phyloP scores from a whole-genome alignment of 2,329 filamentous ascomycete genomes.

The Blumeria graminis region DNA sequence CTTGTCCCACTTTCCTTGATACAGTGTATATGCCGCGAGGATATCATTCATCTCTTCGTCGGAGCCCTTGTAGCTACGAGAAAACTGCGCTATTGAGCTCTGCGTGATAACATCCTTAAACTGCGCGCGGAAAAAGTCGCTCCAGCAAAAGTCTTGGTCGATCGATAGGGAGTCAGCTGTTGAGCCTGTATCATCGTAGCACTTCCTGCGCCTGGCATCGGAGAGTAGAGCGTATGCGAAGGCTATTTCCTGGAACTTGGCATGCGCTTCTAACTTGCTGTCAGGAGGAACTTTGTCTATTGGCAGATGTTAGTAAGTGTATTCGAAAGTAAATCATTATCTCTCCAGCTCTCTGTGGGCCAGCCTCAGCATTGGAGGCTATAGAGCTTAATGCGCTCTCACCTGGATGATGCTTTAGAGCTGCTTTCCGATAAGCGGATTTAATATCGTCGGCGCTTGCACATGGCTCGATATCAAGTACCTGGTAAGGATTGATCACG shows the following conservation, averaged over 20 bases:
- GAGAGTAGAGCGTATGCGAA: slow-evolving; percentile 89
- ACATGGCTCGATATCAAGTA: slow-evolving; percentile 44
- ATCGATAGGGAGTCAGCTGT: slow-evolving; percentile 64
- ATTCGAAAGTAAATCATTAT: too few species aligned
- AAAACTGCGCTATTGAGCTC: slow-evolving; percentile 53
- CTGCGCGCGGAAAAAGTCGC: slow-evolving; percentile 67
- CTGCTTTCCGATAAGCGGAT: slow-evolving; percentile 72
- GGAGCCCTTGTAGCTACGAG: slow-evolving; percentile 57
- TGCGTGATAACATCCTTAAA: slow-evolving; percentile 53
- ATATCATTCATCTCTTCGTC: slow-evolving; percentile 66
- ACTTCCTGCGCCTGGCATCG: slow-evolving; percentile 52
- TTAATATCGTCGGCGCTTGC: slow-evolving; percentile 66
- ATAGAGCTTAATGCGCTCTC: slow-evolving; percentile 7
- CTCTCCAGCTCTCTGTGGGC: too few species aligned
- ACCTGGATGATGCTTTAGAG: slow-evolving; percentile 72
- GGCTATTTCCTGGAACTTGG: slow-evolving; percentile 69
- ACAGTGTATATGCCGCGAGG: slow-evolving; percentile 47
- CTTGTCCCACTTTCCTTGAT: slow-evolving; percentile 48
- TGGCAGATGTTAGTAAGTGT: slow-evolving; percentile 2
- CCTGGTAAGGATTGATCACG: slow-evolving; percentile 49
- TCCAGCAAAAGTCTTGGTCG: slow-evolving; percentile 67
- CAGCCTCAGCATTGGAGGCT: too few species aligned
- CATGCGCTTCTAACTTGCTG: slow-evolving; percentile 48
- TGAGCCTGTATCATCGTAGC: slow-evolving; percentile 76
- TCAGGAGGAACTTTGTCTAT: slow-evolving; percentile 52